phyloP scores from a whole-genome alignment of 805 yeast species.

The Blastobotrys attinorum region DNA sequence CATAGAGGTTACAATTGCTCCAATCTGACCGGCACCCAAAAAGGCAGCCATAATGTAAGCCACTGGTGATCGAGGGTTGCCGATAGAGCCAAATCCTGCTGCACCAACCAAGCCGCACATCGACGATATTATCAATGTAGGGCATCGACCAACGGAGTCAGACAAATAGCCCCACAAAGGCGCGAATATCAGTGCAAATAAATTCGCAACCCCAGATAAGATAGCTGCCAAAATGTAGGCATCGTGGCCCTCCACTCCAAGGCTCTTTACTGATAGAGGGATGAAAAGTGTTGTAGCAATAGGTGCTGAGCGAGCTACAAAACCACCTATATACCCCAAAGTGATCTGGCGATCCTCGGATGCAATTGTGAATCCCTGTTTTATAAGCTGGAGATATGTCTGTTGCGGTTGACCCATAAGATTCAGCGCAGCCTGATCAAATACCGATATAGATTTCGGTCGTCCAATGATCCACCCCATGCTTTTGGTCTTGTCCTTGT shows the following conservation, averaged over 20 bases:
- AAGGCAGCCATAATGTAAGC: constrained; percentile 35
- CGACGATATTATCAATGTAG: constrained; percentile 29
- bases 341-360: constrained; percentile 39
- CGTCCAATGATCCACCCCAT: constrained; percentile 26
- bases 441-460: constrained; percentile 15
- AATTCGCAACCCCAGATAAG: constrained; percentile 58
- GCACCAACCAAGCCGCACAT: constrained; percentile 39
- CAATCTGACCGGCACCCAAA: constrained; percentile 56
- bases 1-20: constrained; percentile 55
- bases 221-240: constrained; percentile 62
- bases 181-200: constrained; percentile 48
- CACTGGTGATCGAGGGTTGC: constrained; percentile 31
- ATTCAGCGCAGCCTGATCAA: constrained; percentile 26
- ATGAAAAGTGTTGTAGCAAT: constrained; percentile 39
- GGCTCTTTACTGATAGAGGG: constrained; percentile 23
- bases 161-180: constrained; percentile 57
- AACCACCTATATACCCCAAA: constrained; percentile 52
- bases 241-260: constrained; percentile 41
- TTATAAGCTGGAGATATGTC: constrained; percentile 35
- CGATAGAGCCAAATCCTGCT: constrained; percentile 28
- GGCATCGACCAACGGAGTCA: constrained; percentile 30
- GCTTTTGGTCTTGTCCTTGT: constrained; percentile 35
- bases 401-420: constrained; percentile 13
- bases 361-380: constrained; percentile 43
- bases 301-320: constrained; percentile 28